Evolutionary conservation across 495 filamentous ascomycete species (phyloP), one percentile per base, ranked within the genome.

Genomic region (Podospora anserina): DNA sequence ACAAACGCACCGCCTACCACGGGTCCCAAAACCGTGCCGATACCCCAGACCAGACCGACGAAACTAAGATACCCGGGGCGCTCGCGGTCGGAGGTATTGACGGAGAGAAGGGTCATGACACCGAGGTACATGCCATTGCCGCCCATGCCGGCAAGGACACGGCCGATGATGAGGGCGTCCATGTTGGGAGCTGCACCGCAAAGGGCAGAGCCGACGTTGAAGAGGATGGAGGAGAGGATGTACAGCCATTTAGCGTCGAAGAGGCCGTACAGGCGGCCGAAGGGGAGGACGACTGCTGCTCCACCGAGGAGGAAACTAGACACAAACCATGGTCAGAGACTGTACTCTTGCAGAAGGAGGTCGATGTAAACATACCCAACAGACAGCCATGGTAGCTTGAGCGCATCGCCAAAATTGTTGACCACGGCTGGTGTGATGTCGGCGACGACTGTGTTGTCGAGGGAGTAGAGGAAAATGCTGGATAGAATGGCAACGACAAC

Each of bases 371-470:
- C 30, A 5, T 32, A 32, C 30, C 84, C 81, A 4, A 87, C 83
- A 1, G 77, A 76, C 6, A 88, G 65, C 88, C 88, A 90, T 26
- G 81, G 74, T 13, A 90, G 69, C 67, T 87, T 86, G 13, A 75
- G 72, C 11, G 85, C 77, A 27, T 80, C 73, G 1, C 78, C 74
- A 53, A 87, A 85, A 0, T 68, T 64, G 15, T 78, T 74, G 44
- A 87, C 71, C 34, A 88, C 82, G 19, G 77, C 77, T 3, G 82
- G 81, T 67, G 85, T 84, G 20, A 89, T 77, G 72, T 86, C 81
- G 30, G 88, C 88, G 0, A 85, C 86, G 32, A 90, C 84, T 59
- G 87, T 89, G 65, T 85, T 87, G 70, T 89, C 88, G 16, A 89
- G 77, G 1, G 82, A 78, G 66, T 81, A 88, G 0, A 88, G 77